Evolutionary conservation across 345 rosid species (phyloP).

Genomic region (Lumnitzera racemosa): DNA sequence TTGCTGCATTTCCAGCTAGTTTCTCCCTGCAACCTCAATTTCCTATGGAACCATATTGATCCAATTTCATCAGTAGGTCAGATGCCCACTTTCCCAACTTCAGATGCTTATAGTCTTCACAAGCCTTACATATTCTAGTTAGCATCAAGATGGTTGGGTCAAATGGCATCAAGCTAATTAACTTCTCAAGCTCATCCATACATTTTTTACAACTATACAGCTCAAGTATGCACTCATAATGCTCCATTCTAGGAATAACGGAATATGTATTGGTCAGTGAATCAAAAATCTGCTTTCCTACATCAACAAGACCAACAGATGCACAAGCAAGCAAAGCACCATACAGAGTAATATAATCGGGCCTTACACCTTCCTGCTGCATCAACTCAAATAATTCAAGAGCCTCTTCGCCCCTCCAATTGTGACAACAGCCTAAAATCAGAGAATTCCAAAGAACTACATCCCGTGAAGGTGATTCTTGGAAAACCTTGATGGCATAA

Average conservation of each 20-base stretch:
- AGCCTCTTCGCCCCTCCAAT: slow-evolving; percentile 47
- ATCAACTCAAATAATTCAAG: slow-evolving; percentile 42
- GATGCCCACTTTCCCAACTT: slow-evolving; percentile 53
- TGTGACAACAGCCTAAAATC: slow-evolving; percentile 57
- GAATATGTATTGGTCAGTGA: slow-evolving; percentile 43
- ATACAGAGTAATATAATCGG: slow-evolving; percentile 58
- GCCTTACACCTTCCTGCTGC: slow-evolving; percentile 56
- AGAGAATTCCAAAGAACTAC: slow-evolving; percentile 70
- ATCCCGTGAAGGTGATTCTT: slow-evolving; percentile 40
- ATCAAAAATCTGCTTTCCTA: slow-evolving; percentile 43
- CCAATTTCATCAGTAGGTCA: slow-evolving; percentile 28
- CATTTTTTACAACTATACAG: slow-evolving; percentile 38
- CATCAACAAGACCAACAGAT: slow-evolving; percentile 36
- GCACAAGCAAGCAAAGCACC: slow-evolving; percentile 62
- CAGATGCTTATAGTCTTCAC: slow-evolving; percentile 26
- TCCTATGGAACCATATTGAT: slow-evolving; percentile 6
- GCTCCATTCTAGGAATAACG: slow-evolving; percentile 62
- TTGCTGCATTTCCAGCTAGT: no score
- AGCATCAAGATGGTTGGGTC: slow-evolving; percentile 56
- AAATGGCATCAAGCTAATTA: slow-evolving; percentile 55
- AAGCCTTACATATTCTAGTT: slow-evolving; percentile 33
- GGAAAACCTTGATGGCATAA: slow-evolving; percentile 49
- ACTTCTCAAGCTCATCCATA: slow-evolving; percentile 50
- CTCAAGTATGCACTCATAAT: slow-evolving; percentile 67
- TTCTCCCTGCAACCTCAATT: slow-evolving; percentile 3